A percentile compares a stretch with the other conserved stretches of the same genome.
phyloP scores from a whole-genome alignment of 768 basidiomycete genomes.

The Lentinula sp. region DNA sequence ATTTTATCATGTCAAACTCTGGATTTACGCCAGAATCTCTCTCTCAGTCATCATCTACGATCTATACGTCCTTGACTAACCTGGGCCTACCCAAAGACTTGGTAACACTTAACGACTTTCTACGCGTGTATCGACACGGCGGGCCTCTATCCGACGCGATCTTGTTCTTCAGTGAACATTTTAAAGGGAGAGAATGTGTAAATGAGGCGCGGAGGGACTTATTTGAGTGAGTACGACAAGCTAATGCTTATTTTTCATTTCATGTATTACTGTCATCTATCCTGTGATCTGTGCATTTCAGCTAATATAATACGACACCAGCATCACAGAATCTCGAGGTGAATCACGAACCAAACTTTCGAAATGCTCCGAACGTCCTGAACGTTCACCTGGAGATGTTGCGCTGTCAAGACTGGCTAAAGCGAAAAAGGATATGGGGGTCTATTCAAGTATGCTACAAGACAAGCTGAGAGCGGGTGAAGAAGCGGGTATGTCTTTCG shows the following conservation, averaged over 20 bases:
- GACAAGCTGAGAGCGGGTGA: background rate
- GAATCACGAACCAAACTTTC: background rate
- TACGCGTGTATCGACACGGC: slow-evolving; percentile 4
- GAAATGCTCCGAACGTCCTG: slow-evolving; percentile 4
- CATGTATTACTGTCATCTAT: background rate
- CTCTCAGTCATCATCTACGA: background rate
- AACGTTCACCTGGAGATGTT: slow-evolving; percentile 7
- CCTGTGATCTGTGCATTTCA: background rate
- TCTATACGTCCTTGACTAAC: slow-evolving; percentile 6
- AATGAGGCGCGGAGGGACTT: background rate
- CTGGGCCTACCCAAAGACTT: slow-evolving; percentile 8
- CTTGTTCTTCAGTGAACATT: slow-evolving; percentile 11
- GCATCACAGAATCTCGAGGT: slow-evolving; percentile 1
- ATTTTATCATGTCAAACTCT: background rate
- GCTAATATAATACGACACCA: background rate
- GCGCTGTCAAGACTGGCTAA: slow-evolving; percentile 7
- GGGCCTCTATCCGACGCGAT: slow-evolving; percentile 11
- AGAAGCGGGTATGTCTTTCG: background rate
- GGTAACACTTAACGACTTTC: slow-evolving; percentile 12
- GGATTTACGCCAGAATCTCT: background rate
- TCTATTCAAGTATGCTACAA: slow-evolving; percentile 4
- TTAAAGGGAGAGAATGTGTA: slow-evolving; percentile 9
- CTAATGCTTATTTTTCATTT: background rate
- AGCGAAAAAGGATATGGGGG: slow-evolving; percentile 6
- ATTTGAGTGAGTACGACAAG: background rate